Evolutionary conservation across 2,329 filamentous ascomycete genomes (phyloP).

Genomic region (Arthrocladium fulminans): DNA sequence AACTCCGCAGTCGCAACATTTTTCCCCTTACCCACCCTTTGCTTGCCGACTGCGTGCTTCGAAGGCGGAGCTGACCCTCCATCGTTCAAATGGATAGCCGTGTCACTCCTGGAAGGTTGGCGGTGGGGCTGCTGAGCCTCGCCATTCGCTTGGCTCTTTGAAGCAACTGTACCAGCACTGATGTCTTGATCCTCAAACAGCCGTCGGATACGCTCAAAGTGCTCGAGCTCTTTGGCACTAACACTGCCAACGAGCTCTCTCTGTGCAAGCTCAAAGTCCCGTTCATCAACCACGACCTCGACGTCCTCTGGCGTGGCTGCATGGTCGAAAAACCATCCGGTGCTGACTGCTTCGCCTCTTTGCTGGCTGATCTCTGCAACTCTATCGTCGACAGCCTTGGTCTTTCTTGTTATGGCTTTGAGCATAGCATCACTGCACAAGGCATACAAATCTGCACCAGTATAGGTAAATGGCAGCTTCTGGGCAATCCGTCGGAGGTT

Average conservation of each 20-base stretch:
- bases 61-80: constrained; percentile 9
- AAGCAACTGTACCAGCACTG: constrained; percentile 26
- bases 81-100: neutral
- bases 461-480: constrained; percentile 86
- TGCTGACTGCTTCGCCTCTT: constrained; percentile 53
- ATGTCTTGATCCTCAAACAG: constrained; percentile 60
- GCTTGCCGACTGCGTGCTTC: constrained; percentile 18
- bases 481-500: constrained; percentile 67
- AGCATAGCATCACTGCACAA: constrained; percentile 98
- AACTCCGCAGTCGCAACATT: constrained; percentile 16
- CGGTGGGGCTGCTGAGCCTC: constrained; percentile 17
- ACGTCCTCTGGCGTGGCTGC: constrained; percentile 73
- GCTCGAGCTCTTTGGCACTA: constrained; percentile 79
- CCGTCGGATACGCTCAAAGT: constrained; percentile 77
- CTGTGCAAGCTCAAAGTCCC: constrained; percentile 76
- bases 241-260: constrained; percentile 86
- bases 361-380: constrained; percentile 52
- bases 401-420: constrained; percentile 90
- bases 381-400: constrained; percentile 72
- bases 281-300: constrained; percentile 76
- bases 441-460: constrained; percentile 93
- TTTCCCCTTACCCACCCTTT: constrained; percentile 13
- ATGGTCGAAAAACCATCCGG: constrained; percentile 94
- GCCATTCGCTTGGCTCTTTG: constrained; percentile 21
- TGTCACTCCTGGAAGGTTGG: constrained; percentile 1